Conservation (phyloP, 1,139 yeast species). For the Saccharomycopsis hybrid region DNA sequence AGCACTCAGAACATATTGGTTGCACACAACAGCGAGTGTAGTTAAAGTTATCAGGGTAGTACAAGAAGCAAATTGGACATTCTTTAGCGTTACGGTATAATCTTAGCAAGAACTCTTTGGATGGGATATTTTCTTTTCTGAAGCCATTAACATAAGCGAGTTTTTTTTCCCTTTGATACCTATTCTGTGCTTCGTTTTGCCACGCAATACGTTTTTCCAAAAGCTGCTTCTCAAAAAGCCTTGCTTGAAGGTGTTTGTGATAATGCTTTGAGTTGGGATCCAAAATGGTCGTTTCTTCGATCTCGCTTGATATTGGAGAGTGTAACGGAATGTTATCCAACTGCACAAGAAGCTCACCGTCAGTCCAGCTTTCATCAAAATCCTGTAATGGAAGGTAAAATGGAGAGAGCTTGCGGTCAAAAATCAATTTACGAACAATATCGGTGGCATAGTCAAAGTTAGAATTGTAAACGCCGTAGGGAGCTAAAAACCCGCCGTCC, state of each 20-base stretch:
- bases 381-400: slow-evolving; percentile 88
- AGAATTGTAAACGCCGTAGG: slow-evolving; percentile 77
- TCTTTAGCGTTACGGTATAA: slow-evolving; percentile 66
- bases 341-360: slow-evolving; percentile 56
- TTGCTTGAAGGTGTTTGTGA: slow-evolving; percentile 50
- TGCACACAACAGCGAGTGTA: slow-evolving; percentile 87
- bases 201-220: slow-evolving; percentile 41
- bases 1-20: slow-evolving; percentile 93
- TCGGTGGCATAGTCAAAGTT: slow-evolving; percentile 70
- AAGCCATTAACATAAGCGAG: slow-evolving; percentile 21
- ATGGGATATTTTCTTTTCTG: slow-evolving; percentile 30
- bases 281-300: slow-evolving; percentile 40
- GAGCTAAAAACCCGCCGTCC: slow-evolving; percentile 80
- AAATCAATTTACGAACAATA: slow-evolving; percentile 60
- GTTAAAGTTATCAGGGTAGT: slow-evolving; percentile 74
- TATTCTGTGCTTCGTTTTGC: slow-evolving; percentile 50
- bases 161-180: slow-evolving; percentile 37
- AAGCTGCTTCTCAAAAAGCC: slow-evolving; percentile 43
- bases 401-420: slow-evolving; percentile 72
- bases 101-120: slow-evolving; percentile 37
- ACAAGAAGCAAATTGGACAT: slow-evolving; percentile 92
- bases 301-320: slow-evolving; percentile 45
- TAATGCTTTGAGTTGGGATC: slow-evolving; percentile 46
- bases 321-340: slow-evolving; percentile 52
- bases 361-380: slow-evolving; percentile 68